Conservation (phyloP, 805 yeast species). For the Candida odintsovae region DNA sequence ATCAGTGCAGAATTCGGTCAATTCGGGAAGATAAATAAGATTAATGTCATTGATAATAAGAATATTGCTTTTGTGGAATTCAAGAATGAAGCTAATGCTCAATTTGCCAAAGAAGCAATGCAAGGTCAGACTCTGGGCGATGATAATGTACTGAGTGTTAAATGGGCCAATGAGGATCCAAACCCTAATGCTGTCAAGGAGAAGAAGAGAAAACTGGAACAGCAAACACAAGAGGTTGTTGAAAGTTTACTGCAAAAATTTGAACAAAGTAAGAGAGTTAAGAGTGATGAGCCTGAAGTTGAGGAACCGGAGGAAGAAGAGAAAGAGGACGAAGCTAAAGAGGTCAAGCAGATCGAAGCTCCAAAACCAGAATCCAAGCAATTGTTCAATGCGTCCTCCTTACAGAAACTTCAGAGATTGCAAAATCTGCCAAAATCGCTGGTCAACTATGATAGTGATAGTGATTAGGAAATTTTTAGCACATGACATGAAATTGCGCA, state of each 20-base stretch:
- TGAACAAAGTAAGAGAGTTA: conserved; percentile 20
- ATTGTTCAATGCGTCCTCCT: conserved; percentile 3
- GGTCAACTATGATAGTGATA: conserved; percentile 3
- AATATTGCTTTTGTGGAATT: conserved; percentile 78
- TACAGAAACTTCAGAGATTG: conserved; percentile 7
- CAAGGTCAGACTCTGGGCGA: conserved; percentile 68
- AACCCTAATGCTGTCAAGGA: conserved; percentile 52
- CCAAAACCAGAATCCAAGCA: background rate
- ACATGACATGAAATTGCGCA: background rate
- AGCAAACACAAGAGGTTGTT: conserved; percentile 35
- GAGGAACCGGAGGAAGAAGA: conserved; percentile 23
- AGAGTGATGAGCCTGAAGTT: conserved; percentile 15
- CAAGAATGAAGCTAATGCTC: conserved; percentile 67
- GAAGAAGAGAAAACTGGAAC: conserved; percentile 32
- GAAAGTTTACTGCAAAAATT: conserved; percentile 32
- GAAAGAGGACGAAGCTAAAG: conserved; percentile 7
- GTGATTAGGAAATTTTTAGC: background rate
- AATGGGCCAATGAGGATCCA: conserved; percentile 92
- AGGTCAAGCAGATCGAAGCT: conserved; percentile 13
- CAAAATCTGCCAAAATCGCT: conserved; percentile 1
- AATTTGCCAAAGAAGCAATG: conserved; percentile 96
- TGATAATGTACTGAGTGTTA: conserved; percentile 59
- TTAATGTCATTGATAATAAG: conserved; percentile 54
- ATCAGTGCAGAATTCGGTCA: conserved; percentile 52
- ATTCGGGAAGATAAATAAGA: conserved; percentile 70